Base-by-base conservation (phyloP, 306 rosid species). In the Quercus parvula region DNA sequence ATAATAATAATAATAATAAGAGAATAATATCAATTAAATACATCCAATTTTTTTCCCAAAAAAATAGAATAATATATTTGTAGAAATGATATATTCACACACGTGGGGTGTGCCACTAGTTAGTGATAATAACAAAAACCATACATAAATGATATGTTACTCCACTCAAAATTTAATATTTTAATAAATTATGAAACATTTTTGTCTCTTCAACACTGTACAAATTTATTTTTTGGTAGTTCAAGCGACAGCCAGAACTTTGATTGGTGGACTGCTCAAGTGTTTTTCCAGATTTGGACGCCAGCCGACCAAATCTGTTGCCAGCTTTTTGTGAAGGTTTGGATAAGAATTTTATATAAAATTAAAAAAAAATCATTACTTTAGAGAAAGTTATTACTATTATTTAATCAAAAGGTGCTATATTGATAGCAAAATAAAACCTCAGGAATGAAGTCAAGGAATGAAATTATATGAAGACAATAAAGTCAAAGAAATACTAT, bases 101-200 rank as follows among this genome's bases (percentile, higher is more conserved):
- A 0, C 8, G 6, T 35, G 6, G 0, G 8, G 0, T 35, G 2
- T 5, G 2, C 41, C 0, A 6, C 46, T 7, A 7, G 2, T 38
- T 38, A 7, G 11, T 38, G 10, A 7, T 38, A 38, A 38, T 38
- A 7, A 38, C 10, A 38, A 38, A 7, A 7, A 7, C 46, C 2
- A 8, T 7, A 38, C 8, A 38, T 7, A 38, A 38, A 38, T 38
- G 44, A 38, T 38, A 38, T 7, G 46, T 7, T 38, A 38, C 11
- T 38, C 11, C 46, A 38, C 46, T 38, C 46, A 38, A 38, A 38
- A 38, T 38, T 38, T 38, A 7, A 7, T 38, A 38, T 38, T 38
- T 38, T 38, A 38, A 38, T 38, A 38, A 7, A 38, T 38, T 38
- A 7, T 38, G 46, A 38, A 38, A 38, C 11, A 38, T 38, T 38